These are phyloP conservation scores for Claviceps sorghi DNA, from an alignment of 2,329 filamentous ascomycete genomes.

Conservation along the genomic window DNA sequence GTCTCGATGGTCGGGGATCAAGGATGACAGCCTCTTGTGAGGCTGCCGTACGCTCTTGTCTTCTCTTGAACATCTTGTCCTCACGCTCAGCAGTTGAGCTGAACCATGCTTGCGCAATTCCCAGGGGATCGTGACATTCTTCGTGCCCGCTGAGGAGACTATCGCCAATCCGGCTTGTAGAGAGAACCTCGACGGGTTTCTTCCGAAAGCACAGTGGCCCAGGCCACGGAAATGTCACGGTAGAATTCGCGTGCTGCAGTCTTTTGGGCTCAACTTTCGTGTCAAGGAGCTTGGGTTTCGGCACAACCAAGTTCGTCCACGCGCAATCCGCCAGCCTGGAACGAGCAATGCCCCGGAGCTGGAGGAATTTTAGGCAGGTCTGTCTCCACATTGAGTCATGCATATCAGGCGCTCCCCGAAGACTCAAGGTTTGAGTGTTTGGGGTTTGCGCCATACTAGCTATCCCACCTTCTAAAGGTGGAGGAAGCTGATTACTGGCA, in stretches of 20 bases:
- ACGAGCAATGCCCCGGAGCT: conserved; percentile 33
- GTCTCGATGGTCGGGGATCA: conserved; percentile 27
- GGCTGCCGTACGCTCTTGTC: conserved; percentile 32
- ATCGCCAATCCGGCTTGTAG: conserved; percentile 25
- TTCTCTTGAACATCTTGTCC: conserved; percentile 31
- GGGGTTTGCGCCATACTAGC: conserved; percentile 35
- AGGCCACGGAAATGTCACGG: conserved; percentile 37
- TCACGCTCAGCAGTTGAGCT: conserved; percentile 29
- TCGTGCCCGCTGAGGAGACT: conserved; percentile 22
- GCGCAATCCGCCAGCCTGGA: conserved; percentile 27
- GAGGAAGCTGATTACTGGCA: conserved; percentile 13
- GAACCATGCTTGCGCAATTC: conserved; percentile 35
- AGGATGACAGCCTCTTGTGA: conserved; percentile 27
- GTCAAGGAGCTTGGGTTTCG: conserved; percentile 29
- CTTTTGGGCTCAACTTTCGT: conserved; percentile 27
- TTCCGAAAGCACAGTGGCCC: conserved; percentile 38
- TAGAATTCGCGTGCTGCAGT: conserved; percentile 19
- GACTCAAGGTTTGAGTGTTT: conserved; percentile 33
- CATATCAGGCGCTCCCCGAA: conserved; percentile 25
- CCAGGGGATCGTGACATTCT: conserved; percentile 34
- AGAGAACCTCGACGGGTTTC: conserved; percentile 25
- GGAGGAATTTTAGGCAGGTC: conserved; percentile 35
- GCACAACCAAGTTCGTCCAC: conserved; percentile 38
- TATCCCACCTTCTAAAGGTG: conserved; percentile 11
- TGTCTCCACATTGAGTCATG: conserved; percentile 33